These are phyloP conservation scores for Huntiella omanensis DNA, from an alignment of 2,329 filamentous ascomycete species.

Conservation along the genomic window DNA sequence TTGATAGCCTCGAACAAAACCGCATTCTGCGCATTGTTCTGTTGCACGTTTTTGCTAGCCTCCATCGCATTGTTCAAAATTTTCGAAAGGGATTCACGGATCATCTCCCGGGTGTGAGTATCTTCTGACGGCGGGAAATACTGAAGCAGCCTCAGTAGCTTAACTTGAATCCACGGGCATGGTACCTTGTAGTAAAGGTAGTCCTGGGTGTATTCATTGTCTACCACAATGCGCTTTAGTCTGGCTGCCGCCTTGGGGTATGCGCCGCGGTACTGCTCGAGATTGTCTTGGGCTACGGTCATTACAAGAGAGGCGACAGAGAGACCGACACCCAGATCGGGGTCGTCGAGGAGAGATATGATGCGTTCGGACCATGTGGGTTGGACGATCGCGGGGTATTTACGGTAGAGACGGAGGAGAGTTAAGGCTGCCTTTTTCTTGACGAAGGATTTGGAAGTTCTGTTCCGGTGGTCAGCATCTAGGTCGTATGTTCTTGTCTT, in stretches of 20 bases:
- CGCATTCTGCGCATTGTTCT: conserved; percentile 97
- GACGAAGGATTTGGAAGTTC: conserved; percentile 79
- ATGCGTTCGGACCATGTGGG: conserved; percentile 96
- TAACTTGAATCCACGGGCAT: conserved; percentile 95
- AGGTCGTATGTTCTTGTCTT: not conserved
- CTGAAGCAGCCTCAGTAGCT: conserved; percentile 75
- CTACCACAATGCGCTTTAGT: conserved; percentile 75
- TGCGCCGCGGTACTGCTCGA: conserved; percentile 84
- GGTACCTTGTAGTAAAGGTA: conserved; percentile 99
- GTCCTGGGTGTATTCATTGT: conserved; percentile 73
- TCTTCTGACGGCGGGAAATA: conserved; percentile 98
- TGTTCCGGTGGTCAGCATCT: conserved; percentile 13
- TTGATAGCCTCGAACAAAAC: conserved; percentile 98
- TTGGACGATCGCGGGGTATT: conserved; percentile 82
- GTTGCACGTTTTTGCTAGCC: conserved; percentile 92
- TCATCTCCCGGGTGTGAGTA: conserved; percentile 75
- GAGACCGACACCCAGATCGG: conserved; percentile 79
- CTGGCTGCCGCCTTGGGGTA: conserved; percentile 86
- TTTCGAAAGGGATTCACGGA: conserved; percentile 76
- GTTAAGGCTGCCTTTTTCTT: conserved; percentile 98
- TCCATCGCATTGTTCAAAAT: conserved; percentile 86
- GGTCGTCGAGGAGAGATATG: conserved; percentile 96
- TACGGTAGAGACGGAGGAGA: conserved; percentile 79
- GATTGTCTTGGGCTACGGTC: conserved; percentile 80
- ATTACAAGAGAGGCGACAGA: conserved; percentile 94